A percentile compares a stretch with the other conserved stretches of the same genome.
Evolutionary conservation across 2,329 filamentous ascomycete genomes (phyloP).

Genomic region (Clarireedia monteithiana): DNA sequence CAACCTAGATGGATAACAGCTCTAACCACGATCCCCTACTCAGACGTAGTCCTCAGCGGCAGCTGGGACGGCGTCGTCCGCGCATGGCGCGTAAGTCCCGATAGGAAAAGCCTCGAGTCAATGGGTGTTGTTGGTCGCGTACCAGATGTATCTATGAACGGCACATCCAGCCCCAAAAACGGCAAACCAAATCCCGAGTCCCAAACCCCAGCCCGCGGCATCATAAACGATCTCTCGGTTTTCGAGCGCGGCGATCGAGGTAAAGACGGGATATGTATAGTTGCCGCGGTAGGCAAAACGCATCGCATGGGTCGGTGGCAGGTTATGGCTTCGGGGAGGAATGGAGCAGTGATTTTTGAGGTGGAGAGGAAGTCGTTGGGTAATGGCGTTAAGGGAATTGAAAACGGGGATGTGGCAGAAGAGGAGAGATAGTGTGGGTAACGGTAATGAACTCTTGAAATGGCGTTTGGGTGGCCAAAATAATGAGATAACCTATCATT

Average conservation of each 20-base stretch:
- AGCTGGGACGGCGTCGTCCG: constrained; percentile 90
- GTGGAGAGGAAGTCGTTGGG: constrained; percentile 43
- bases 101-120: constrained; percentile 70
- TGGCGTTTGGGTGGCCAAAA: background rate
- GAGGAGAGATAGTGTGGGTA: background rate
- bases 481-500: background rate
- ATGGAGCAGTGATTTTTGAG: constrained; percentile 84
- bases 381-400: constrained; percentile 14
- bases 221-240: constrained; percentile 82
- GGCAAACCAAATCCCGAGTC: background rate
- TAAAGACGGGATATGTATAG: constrained; percentile 70
- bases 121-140: constrained; percentile 53
- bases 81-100: constrained; percentile 76
- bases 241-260: constrained; percentile 78
- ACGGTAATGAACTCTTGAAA: background rate
- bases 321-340: constrained; percentile 52
- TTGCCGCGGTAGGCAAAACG: constrained; percentile 81
- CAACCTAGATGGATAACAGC: constrained; percentile 88
- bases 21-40: constrained; percentile 77
- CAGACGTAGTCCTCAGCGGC: constrained; percentile 81
- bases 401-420: constrained; percentile 5
- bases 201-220: constrained; percentile 40
- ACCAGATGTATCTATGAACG: background rate
- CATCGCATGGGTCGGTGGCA: constrained; percentile 79
- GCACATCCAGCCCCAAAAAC: background rate